Evolutionary conservation across 345 rosid genomes (phyloP).

Genomic region (Eucalyptus cloeziana): DNA sequence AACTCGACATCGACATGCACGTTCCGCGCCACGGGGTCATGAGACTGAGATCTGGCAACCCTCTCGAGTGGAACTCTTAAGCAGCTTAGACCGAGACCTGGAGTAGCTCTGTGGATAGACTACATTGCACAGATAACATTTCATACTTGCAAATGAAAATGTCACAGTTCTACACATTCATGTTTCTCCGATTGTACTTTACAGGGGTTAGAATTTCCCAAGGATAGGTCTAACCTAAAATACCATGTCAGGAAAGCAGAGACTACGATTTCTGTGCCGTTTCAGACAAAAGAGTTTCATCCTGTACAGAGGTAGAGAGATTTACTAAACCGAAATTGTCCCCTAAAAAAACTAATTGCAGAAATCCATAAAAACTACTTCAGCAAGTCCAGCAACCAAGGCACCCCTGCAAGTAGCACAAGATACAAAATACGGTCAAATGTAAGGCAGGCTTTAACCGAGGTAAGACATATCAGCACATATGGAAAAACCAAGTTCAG

Average conservation of each 20-base stretch:
- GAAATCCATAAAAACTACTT: not conserved
- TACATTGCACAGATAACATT: not conserved
- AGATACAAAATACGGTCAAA: not conserved
- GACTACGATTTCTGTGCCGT: not conserved
- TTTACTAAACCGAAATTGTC: not conserved
- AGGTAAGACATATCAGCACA: not conserved
- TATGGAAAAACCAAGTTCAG: not conserved
- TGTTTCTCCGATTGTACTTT: not conserved
- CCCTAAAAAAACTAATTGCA: not conserved
- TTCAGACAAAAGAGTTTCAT: not conserved
- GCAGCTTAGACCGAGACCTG: not conserved
- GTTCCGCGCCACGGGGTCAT: not conserved
- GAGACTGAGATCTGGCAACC: not conserved
- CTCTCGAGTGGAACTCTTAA: not conserved
- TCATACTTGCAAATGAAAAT: not conserved
- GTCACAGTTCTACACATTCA: not conserved
- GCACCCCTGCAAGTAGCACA: not conserved
- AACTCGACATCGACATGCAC: not conserved
- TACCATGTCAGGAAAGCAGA: not conserved
- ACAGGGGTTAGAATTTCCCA: constrained; percentile 3
- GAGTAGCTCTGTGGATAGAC: not conserved
- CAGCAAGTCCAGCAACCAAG: not conserved
- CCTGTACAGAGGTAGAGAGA: constrained; percentile 2
- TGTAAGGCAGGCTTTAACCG: not conserved
- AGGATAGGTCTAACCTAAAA: constrained; percentile 1